A percentile compares a stretch with the other conserved stretches of the same genome.
Evolutionary conservation across 805 yeast species (phyloP).

Genomic region (Wickerhamomyces canadensis): DNA sequence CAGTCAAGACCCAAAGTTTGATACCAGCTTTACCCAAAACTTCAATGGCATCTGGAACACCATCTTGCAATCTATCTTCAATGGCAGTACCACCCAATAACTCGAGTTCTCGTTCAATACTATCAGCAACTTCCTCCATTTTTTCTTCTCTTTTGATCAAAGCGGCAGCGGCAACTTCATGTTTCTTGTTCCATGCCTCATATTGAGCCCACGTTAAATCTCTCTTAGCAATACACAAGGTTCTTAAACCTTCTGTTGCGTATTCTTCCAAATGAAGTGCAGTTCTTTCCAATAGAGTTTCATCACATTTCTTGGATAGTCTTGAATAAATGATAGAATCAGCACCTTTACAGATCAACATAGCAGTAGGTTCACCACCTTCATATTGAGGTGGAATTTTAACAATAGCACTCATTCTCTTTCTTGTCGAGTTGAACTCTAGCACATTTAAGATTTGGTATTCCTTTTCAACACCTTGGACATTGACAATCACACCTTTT

Average conservation of each 20-base stretch:
- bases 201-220: slow-evolving; percentile 58
- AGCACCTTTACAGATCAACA: slow-evolving; percentile 77
- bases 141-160: slow-evolving; percentile 61
- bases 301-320: slow-evolving; percentile 38
- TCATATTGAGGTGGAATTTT: slow-evolving; percentile 49
- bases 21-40: slow-evolving; percentile 70
- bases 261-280: slow-evolving; percentile 69
- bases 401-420: slow-evolving; percentile 79
- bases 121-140: slow-evolving; percentile 68
- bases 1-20: slow-evolving; percentile 81
- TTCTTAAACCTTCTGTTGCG: slow-evolving; percentile 80
- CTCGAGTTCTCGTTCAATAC: slow-evolving; percentile 59
- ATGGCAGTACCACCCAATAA: slow-evolving; percentile 84
- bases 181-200: slow-evolving; percentile 54
- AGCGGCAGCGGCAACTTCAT: slow-evolving; percentile 61
- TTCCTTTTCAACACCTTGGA: slow-evolving; percentile 64
- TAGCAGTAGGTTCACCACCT: slow-evolving; percentile 47
- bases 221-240: slow-evolving; percentile 70
- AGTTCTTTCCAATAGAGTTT: slow-evolving; percentile 48
- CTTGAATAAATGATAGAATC: slow-evolving; percentile 72
- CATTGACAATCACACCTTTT: slow-evolving; percentile 56
- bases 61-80: slow-evolving; percentile 80
- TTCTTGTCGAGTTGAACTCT: slow-evolving; percentile 79
- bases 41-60: slow-evolving; percentile 79
- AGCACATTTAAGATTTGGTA: slow-evolving; percentile 63